Percentiles rank a stretch among this genome's conserved stretches.
phyloP scores from a whole-genome alignment of 2,329 filamentous ascomycete genomes.

The Coniosporium tulheliwenetii region DNA sequence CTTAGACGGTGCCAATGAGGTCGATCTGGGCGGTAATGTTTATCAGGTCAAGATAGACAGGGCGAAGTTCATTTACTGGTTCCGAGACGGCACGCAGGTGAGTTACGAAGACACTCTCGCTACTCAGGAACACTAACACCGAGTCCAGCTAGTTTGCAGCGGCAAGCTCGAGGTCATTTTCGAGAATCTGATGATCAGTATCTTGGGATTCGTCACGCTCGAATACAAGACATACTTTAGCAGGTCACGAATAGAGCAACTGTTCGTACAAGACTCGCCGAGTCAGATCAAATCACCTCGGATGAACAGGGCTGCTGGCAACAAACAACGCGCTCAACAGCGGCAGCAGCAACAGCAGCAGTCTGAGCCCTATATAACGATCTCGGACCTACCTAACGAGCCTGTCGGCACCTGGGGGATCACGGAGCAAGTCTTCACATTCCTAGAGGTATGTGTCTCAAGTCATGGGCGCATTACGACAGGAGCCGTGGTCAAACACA shows the following conservation, averaged over 20 bases:
- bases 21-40: constrained; percentile 41
- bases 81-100: constrained; percentile 69
- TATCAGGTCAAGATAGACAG: constrained; percentile 62
- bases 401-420: constrained; percentile 37
- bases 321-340: constrained; percentile 29
- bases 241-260: constrained; percentile 38
- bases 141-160: constrained; percentile 51
- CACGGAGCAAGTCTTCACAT: constrained; percentile 39
- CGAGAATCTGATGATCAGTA: constrained; percentile 61
- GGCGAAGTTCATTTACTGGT: constrained; percentile 79
- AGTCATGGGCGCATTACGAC: no score
- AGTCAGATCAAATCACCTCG: constrained; percentile 35
- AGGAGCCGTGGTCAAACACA: background rate
- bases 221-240: constrained; percentile 75
- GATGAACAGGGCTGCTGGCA: constrained; percentile 38
- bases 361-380: constrained; percentile 25
- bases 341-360: constrained; percentile 31
- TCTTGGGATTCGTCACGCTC: constrained; percentile 65
- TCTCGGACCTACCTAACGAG: constrained; percentile 28
- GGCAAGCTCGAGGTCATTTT: constrained; percentile 69
- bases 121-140: background rate
- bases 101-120: constrained; percentile 11
- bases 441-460: constrained; percentile 39
- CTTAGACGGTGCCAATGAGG: constrained; percentile 52
- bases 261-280: constrained; percentile 30